phyloP scores from a whole-genome alignment of 2,329 filamentous ascomycete genomes.

The Aspergillus sclerotialis region DNA sequence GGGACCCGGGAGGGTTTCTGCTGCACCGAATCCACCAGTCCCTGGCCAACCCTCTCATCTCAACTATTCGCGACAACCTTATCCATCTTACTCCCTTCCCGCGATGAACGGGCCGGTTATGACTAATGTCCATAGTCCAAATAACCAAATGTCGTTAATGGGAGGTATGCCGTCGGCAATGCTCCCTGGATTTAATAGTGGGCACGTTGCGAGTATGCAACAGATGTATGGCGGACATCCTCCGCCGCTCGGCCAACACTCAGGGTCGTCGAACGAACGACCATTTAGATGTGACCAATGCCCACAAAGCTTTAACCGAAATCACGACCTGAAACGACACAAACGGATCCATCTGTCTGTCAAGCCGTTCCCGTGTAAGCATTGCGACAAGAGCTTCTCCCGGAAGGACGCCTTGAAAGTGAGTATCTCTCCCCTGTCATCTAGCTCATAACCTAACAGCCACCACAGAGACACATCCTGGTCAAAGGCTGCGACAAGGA shows the following conservation, averaged over 20 bases:
- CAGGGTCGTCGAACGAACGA: slow-evolving; percentile 60
- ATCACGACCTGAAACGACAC: slow-evolving; percentile 92
- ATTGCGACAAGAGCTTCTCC: slow-evolving; percentile 95
- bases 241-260: slow-evolving; percentile 48
- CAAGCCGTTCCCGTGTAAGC: slow-evolving; percentile 87
- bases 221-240: slow-evolving; percentile 54
- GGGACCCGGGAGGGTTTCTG: slow-evolving; percentile 47
- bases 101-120: slow-evolving; percentile 63
- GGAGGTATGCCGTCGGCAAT: slow-evolving; percentile 52
- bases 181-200: slow-evolving; percentile 54
- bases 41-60: slow-evolving; percentile 29
- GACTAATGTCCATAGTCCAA: slow-evolving; percentile 70
- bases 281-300: slow-evolving; percentile 95
- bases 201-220: slow-evolving; percentile 50
- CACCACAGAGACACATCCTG: slow-evolving; percentile 54
- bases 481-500: slow-evolving; percentile 61
- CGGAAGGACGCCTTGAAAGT: slow-evolving; percentile 97
- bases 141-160: slow-evolving; percentile 64
- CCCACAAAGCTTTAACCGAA: slow-evolving; percentile 87
- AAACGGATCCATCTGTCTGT: slow-evolving; percentile 91
- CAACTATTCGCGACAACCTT: slow-evolving; percentile 36
- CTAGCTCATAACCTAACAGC: neutral
- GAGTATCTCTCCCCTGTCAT: slow-evolving; percentile 25
- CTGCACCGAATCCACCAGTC: slow-evolving; percentile 45
- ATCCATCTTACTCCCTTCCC: slow-evolving; percentile 51